These are phyloP conservation scores for Rhodotorula sp. DNA, from an alignment of 1,284 basidiomycete genomes.

Conservation along the genomic window DNA sequence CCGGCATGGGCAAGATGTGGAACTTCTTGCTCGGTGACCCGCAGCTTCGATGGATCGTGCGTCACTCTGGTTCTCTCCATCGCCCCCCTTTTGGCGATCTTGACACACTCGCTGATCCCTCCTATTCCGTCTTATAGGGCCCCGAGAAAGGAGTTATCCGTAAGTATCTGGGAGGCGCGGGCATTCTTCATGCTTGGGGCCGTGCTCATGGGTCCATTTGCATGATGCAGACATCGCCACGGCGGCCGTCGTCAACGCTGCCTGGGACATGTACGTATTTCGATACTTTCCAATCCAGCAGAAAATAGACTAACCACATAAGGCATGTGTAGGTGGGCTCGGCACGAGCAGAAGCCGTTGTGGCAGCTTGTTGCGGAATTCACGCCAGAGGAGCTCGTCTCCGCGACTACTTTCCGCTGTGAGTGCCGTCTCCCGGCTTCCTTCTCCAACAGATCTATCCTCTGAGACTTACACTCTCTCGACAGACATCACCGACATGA, in stretches of 20 bases:
- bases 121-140: conserved; percentile 59
- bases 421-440: background rate
- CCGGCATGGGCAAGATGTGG: conserved; percentile 71
- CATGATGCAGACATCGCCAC: conserved; percentile 52
- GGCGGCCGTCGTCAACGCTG: conserved; percentile 56
- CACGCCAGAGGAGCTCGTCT: conserved; percentile 78
- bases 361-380: conserved; percentile 84
- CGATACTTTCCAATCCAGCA: too few species aligned
- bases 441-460: too few species aligned
- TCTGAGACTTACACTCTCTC: conserved; percentile 47
- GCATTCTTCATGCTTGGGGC: too few species aligned
- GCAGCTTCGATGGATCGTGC: conserved; percentile 77
- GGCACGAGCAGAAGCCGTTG: conserved; percentile 70
- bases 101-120: conserved; percentile 27
- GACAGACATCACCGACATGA: conserved; percentile 78
- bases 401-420: conserved; percentile 71
- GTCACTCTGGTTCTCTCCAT: background rate
- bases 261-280: conserved; percentile 48
- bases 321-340: conserved; percentile 59
- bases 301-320: too few species aligned
- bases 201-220: background rate
- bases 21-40: conserved; percentile 77
- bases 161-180: background rate
- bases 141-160: conserved; percentile 70
- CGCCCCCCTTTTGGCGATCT: conserved; percentile 31